Evolutionary conservation across 164 flowering plant genomes (phyloP).

Genomic region (Chimonanthus salicifolius): DNA sequence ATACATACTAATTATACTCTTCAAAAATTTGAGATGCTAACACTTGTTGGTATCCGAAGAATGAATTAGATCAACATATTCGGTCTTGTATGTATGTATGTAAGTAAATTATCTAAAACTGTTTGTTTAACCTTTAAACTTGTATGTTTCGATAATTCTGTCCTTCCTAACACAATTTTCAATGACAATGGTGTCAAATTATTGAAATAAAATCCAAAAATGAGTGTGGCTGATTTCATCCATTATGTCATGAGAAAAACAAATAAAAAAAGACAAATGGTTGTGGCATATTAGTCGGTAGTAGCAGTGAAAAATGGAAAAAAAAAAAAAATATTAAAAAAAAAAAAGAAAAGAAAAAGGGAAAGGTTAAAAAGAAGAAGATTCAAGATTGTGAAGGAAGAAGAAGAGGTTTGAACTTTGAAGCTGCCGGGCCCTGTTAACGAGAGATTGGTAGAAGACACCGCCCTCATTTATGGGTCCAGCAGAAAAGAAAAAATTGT

Average conservation of each 20-base stretch:
- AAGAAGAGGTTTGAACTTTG: neutral
- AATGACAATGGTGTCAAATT: neutral
- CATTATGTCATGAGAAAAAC: neutral
- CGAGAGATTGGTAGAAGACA: conserved; percentile 1
- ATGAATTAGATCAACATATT: no score
- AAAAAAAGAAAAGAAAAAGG: neutral
- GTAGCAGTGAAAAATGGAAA: neutral
- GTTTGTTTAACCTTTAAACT: neutral
- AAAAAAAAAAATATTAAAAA: no score
- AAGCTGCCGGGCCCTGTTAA: conserved; percentile 23
- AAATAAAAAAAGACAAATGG: no score
- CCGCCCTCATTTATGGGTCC: conserved; percentile 28
- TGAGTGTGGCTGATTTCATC: neutral
- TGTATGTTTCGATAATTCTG: no score
- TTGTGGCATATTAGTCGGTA: neutral
- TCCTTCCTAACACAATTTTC: neutral
- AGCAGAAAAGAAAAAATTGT: conserved; percentile 25
- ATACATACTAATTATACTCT: no score
- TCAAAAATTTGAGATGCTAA: no score
- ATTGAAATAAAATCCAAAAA: neutral
- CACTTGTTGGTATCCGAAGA: no score
- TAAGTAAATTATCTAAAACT: no score
- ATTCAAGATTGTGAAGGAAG: no score
- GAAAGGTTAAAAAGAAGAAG: neutral
- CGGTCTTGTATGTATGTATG: no score